Base-by-base conservation (phyloP, 2,329 filamentous ascomycete genomes). In the Ceratocystis cubensis region DNA sequence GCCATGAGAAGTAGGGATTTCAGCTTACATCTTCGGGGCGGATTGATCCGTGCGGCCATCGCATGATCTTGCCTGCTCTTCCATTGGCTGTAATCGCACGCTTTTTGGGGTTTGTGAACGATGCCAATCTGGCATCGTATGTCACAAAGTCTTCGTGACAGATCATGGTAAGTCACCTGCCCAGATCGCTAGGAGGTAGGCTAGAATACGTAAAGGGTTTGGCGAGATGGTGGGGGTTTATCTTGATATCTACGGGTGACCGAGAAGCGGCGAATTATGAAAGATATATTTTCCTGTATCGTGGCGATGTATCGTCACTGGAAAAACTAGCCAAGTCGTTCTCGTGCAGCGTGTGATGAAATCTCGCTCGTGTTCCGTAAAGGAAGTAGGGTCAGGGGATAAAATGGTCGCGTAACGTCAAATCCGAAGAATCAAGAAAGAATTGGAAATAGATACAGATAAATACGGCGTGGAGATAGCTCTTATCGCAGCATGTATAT, bases 71-170 rank as follows among this genome's bases (percentile, higher is more conserved):
- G 67, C 78, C 73, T 56, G 78, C 79, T 63, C 75, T 74, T 45
- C 74, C 75, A 71, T 81, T 82, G 69, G 84, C 80, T 67, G 81
- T 83, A 13, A 89, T 94, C 37, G 83, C 81, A 73, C 89, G 83
- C 72, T 89, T 85, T 75, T 90, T 90, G 50, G 81, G 77, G 46
- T 82, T 77, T 65, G 79, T 82, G 75, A 97, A 99, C 10, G 91
- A 93, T 41, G 85, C 86, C 45, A 96, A 77, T 61, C 94, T 89
- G 71, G 86, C 87, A 70, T 91, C 85, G 70, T 86, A 86, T 17
- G 88, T 88, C 71, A 82, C 79, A 73, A 80, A 85, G 66, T 81
- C 78, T 46, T 79, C 75, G 13, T 67, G 64, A 30, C 37, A 63
- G 53, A 68, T 65, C 69, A 70, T 70, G 2, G n/a, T 64, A 33